Evolutionary conservation across 2,329 filamentous ascomycete species (phyloP), one percentile per base, ranked within the genome.

Genomic region (Chaetothyriales sp.): DNA sequence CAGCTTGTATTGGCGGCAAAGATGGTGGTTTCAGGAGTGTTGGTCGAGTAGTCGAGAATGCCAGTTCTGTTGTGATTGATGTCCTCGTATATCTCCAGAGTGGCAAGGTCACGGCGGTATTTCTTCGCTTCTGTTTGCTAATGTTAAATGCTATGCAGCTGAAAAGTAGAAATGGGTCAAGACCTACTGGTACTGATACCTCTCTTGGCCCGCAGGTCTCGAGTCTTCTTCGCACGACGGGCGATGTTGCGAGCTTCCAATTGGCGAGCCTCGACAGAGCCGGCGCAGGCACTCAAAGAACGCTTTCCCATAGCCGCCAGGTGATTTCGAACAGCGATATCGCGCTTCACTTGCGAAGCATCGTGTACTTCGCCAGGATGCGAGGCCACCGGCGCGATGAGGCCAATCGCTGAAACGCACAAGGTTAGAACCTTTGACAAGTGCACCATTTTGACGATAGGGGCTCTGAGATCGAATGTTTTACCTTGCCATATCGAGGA

Each of bases 1-100:
- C 75, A 77, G n/a, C 70, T 51, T 58, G 66, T 28, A 60, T 63
- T 60, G 2, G 60, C 63, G 13, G 57, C 55, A 28, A 67, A 67
- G 33, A 67, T 54, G 3, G 29, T 37, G 29, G 4, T 37, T 10
- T 37, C 29, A 3, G 29, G 8, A 3, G 33, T 40, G 33, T 15
- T 40, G 33, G 33, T 15, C 15, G 33, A 5, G 33, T 40, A 40
- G 33, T 40, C 15, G 33, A 40, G 33, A 5, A 40, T 15, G 33
- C 33, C 33, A 15, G 33, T 40, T 5, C 15, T 4, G 33, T 40
- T 40, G 33, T 40, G 33, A 5, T 40, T 40, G 33, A 40, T 15
- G 5, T 10, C 33, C 33, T 40, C 33, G 33, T 40, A 40, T 15
- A 15, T 40, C 33, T 40, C 33, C 9, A 40, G 33, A 15, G 33